phyloP scores from a whole-genome alignment of 2,329 filamentous ascomycete genomes.

The Colletotrichum aenigma region DNA sequence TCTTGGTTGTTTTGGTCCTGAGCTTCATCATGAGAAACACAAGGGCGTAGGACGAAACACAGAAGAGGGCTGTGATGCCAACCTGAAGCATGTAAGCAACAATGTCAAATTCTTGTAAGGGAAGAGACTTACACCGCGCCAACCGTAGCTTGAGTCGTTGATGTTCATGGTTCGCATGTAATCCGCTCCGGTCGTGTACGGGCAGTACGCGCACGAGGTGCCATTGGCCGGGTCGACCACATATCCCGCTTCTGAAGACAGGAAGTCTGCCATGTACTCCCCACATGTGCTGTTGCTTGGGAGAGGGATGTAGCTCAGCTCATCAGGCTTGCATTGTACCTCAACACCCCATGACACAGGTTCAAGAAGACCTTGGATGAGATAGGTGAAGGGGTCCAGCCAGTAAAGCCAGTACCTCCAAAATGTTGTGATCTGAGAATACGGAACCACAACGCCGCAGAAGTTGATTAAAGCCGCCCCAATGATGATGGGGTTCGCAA shows the following conservation, averaged over 20 bases:
- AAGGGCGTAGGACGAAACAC: conserved; percentile 41
- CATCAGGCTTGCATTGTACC: conserved; percentile 35
- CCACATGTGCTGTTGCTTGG: not conserved
- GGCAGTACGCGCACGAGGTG: conserved; percentile 17
- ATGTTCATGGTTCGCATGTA: conserved; percentile 22
- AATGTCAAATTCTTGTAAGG: not conserved
- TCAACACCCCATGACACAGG: conserved; percentile 41
- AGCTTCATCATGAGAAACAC: conserved; percentile 54
- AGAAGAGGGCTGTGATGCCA: conserved; percentile 47
- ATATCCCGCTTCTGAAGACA: not conserved
- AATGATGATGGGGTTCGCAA: conserved; percentile 50
- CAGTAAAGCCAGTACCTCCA: conserved; percentile 42
- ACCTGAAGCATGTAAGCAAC: not conserved
- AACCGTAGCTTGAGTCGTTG: conserved; percentile 21
- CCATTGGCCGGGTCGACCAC: not conserved
- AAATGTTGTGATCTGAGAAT: conserved; percentile 24
- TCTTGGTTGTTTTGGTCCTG: conserved; percentile 51
- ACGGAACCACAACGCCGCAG: conserved; percentile 28
- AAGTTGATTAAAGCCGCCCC: conserved; percentile 39
- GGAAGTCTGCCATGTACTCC: not conserved
- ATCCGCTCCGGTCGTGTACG: conserved; percentile 21
- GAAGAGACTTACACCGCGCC: conserved; percentile 19
- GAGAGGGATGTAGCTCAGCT: conserved; percentile 24
- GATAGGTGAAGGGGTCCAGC: conserved; percentile 45
- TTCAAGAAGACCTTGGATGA: conserved; percentile 41